Evolutionary conservation across 1,284 basidiomycete genomes (phyloP).

Genomic region (Coriolopsis trogii): DNA sequence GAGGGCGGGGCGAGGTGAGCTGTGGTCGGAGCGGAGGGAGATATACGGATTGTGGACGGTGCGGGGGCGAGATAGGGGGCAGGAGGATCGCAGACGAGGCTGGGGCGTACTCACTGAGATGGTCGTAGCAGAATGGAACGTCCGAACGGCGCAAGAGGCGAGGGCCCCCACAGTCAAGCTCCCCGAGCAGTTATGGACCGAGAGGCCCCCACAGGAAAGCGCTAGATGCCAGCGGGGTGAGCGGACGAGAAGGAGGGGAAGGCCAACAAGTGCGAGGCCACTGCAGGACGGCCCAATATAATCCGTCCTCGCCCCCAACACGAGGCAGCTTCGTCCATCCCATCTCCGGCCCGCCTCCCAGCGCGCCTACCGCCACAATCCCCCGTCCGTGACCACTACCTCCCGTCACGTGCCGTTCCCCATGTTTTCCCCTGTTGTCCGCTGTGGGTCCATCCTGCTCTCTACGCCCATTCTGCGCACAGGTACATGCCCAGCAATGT

Average conservation of each 20-base stretch:
- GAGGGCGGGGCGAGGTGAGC: constrained; percentile 5
- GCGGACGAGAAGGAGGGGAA: constrained; percentile 24
- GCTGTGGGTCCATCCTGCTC: constrained; percentile 26
- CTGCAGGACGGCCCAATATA: constrained; percentile 15
- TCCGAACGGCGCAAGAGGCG: constrained; percentile 12
- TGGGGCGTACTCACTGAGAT: constrained; percentile 22
- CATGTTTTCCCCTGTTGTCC: constrained; percentile 22
- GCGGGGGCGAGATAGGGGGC: background rate
- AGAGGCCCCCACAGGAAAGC: constrained; percentile 30
- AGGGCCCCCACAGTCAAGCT: constrained; percentile 30
- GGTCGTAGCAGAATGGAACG: constrained; percentile 16
- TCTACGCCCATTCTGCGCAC: constrained; percentile 4
- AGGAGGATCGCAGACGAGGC: constrained; percentile 7
- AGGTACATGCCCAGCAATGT: background rate
- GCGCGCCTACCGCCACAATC: constrained; percentile 8
- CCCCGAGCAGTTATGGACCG: constrained; percentile 36
- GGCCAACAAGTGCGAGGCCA: constrained; percentile 16
- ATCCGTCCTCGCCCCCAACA: constrained; percentile 27
- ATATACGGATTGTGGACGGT: constrained; percentile 3
- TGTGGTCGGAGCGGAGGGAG: constrained; percentile 7
- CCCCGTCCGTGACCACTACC: constrained; percentile 3
- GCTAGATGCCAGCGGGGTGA: constrained; percentile 24
- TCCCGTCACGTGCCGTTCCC: constrained; percentile 21
- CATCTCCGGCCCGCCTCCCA: constrained; percentile 16
- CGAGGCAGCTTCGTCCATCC: constrained; percentile 25